Conservation (phyloP, 2,329 filamentous ascomycete species). For the Ophiocordyceps camponoti-floridani region DNA sequence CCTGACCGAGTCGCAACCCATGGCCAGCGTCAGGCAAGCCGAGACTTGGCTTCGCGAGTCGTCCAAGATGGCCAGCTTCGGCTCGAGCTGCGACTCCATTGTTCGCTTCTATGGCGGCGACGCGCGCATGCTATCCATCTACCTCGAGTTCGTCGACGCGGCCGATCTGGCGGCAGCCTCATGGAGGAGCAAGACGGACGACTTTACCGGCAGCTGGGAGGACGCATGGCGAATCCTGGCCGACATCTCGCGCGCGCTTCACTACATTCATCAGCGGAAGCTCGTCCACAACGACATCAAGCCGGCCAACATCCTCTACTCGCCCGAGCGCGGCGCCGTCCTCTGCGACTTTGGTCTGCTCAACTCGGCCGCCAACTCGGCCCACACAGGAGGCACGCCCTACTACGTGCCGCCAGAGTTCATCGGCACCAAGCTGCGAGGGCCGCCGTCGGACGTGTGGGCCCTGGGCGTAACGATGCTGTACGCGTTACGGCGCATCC, state of each 20-base stretch:
- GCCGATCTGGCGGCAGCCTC: slow-evolving; percentile 30
- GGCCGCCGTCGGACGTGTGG: slow-evolving; percentile 39
- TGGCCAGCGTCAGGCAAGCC: slow-evolving; percentile 32
- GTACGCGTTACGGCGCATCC: slow-evolving; percentile 36
- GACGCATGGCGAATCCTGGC: slow-evolving; percentile 34
- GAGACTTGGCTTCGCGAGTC: slow-evolving; percentile 42
- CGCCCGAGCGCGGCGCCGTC: slow-evolving; percentile 36
- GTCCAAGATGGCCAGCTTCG: slow-evolving; percentile 21
- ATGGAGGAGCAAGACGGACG: slow-evolving; percentile 30
- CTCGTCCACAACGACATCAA: slow-evolving; percentile 46
- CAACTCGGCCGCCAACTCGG: slow-evolving; percentile 25
- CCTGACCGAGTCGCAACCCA: slow-evolving; percentile 10
- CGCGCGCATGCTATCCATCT: slow-evolving; percentile 39
- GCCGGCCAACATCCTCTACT: slow-evolving; percentile 43
- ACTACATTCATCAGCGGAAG: slow-evolving; percentile 35
- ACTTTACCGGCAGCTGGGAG: slow-evolving; percentile 28
- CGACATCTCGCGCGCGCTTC: slow-evolving; percentile 34
- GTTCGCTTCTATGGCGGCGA: slow-evolving; percentile 40
- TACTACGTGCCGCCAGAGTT: slow-evolving; percentile 46
- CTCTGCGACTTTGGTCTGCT: slow-evolving; percentile 43
- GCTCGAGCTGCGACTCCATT: slow-evolving; percentile 37
- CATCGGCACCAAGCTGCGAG: slow-evolving; percentile 34
- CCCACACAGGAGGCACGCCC: slow-evolving; percentile 36
- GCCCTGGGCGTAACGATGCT: slow-evolving; percentile 42
- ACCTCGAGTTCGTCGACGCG: slow-evolving; percentile 43